Conservation (phyloP, 768 basidiomycete species). For the Ramaria sp. region DNA sequence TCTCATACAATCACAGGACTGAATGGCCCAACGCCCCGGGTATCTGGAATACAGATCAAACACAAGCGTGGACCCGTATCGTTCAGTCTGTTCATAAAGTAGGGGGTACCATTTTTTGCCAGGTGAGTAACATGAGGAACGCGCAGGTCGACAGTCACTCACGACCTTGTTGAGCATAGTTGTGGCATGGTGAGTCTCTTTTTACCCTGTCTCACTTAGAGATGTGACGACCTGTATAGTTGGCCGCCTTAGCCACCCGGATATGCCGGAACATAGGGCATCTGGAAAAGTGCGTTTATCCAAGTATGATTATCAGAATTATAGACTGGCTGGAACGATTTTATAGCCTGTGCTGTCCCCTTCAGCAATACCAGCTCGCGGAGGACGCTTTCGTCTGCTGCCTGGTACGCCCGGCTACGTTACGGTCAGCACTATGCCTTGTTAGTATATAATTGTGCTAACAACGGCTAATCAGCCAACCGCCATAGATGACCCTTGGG, state of each 20-base stretch:
- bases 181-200: slow-evolving; percentile 27
- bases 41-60: slow-evolving; percentile 35
- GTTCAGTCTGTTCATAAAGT: slow-evolving; percentile 36
- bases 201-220: not conserved
- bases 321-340: not conserved
- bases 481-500: slow-evolving; percentile 21
- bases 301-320: not conserved
- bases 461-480: slow-evolving; percentile 14
- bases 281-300: slow-evolving; percentile 21
- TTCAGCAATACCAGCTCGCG: slow-evolving; percentile 32
- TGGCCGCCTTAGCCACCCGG: slow-evolving; percentile 28
- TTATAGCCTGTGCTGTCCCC: slow-evolving; percentile 33
- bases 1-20: slow-evolving; percentile 19
- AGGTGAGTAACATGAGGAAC: slow-evolving; percentile 20
- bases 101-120: slow-evolving; percentile 34
- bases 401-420: slow-evolving; percentile 29
- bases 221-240: slow-evolving; percentile 14
- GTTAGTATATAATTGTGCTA: not conserved
- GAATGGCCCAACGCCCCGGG: slow-evolving; percentile 37
- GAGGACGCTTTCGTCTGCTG: slow-evolving; percentile 30
- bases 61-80: slow-evolving; percentile 33
- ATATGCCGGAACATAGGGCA: slow-evolving; percentile 28
- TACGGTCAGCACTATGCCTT: slow-evolving; percentile 21
- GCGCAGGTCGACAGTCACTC: not conserved
- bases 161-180: slow-evolving; percentile 11